A percentile compares a stretch with the other conserved stretches of the same genome.
Evolutionary conservation across 176 grass and related monocot species (phyloP).

Genomic region (Chrysopogon serrulatus): DNA sequence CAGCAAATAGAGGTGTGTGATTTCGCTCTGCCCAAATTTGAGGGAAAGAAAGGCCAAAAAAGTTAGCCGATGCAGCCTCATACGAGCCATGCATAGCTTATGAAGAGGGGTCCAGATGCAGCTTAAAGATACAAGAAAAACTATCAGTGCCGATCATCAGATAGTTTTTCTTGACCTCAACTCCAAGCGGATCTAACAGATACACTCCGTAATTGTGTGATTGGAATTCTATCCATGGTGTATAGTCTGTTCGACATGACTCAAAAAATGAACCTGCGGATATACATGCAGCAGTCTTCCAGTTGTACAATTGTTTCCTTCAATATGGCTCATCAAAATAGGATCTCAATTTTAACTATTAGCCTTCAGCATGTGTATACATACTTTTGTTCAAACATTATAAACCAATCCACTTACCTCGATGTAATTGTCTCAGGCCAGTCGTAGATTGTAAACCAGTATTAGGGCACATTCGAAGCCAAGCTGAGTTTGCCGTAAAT

Average conservation of each 20-base stretch:
- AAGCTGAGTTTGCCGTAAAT: neutral
- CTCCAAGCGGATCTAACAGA: neutral
- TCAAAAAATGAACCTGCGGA: neutral
- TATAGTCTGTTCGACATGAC: neutral
- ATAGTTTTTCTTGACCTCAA: neutral
- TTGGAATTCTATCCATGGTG: neutral
- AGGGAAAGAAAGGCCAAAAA: neutral
- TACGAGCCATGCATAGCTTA: neutral
- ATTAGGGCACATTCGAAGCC: neutral
- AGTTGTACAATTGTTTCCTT: neutral
- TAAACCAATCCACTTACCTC: neutral
- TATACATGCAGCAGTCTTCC: neutral
- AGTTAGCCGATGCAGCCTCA: neutral
- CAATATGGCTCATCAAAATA: neutral
- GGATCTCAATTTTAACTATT: neutral
- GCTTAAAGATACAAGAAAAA: neutral
- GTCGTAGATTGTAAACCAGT: neutral
- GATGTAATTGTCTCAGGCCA: neutral
- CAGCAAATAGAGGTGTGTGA: conserved; percentile 57
- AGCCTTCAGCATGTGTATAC: neutral
- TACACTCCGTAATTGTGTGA: neutral
- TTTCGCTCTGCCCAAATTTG: neutral
- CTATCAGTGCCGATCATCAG: neutral
- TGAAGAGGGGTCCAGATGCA: neutral
- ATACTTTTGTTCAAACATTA: neutral